These are phyloP conservation scores for Aspergillus melleus DNA, from an alignment of 2,329 filamentous ascomycete species.

Conservation along the genomic window DNA sequence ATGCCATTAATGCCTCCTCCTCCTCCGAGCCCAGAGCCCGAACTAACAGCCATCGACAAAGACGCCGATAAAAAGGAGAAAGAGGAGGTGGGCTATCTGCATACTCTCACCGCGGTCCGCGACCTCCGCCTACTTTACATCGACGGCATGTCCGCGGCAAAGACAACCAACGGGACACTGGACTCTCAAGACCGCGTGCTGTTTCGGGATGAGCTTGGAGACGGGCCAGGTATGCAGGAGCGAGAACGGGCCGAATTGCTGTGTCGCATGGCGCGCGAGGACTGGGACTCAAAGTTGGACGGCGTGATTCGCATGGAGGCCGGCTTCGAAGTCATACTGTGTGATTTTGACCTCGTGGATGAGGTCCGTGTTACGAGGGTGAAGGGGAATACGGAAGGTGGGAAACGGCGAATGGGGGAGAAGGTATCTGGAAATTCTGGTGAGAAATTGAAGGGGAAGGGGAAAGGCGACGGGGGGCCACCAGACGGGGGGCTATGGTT, in stretches of 20 bases:
- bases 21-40: background rate
- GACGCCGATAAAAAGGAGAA: background rate
- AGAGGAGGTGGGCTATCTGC: constrained; percentile 56
- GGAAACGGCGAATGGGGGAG: background rate
- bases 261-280: constrained; percentile 53
- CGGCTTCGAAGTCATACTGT: constrained; percentile 71
- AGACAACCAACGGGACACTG: constrained; percentile 64
- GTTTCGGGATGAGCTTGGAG: constrained; percentile 38
- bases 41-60: background rate
- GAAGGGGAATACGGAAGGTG: constrained; percentile 10
- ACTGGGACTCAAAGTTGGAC: constrained; percentile 58
- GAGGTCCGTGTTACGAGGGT: constrained; percentile 35
- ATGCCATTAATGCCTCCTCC: background rate
- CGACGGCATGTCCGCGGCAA: constrained; percentile 69
- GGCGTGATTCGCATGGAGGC: constrained; percentile 67
- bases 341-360: constrained; percentile 56
- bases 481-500: constrained; percentile 10
- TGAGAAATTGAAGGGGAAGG: background rate
- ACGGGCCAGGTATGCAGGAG: constrained; percentile 41
- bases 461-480: background rate
- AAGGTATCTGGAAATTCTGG: background rate
- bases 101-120: constrained; percentile 62
- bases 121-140: constrained; percentile 65
- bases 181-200: constrained; percentile 68
- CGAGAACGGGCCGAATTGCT: constrained; percentile 54